Evolutionary conservation across 2,329 filamentous ascomycete species (phyloP).

Genomic region (Phaeomoniella chlamydospora): DNA sequence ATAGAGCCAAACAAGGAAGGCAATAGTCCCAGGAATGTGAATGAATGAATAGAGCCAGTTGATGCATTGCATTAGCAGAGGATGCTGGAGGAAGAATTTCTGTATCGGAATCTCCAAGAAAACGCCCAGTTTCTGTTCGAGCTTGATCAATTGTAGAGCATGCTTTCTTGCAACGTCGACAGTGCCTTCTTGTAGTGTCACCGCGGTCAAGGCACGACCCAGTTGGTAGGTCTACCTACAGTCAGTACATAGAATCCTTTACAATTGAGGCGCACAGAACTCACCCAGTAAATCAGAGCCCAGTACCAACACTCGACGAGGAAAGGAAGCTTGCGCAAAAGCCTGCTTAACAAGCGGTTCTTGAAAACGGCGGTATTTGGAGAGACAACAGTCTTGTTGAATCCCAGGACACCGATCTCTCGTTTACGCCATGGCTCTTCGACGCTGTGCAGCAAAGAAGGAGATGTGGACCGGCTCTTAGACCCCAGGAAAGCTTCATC

Average conservation of each 20-base stretch:
- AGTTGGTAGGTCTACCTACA: conserved; percentile 53
- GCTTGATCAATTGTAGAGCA: conserved; percentile 50
- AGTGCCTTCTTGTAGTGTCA: conserved; percentile 53
- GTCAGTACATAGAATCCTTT: conserved; percentile 1
- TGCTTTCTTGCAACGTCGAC: conserved; percentile 55
- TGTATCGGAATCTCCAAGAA: conserved; percentile 54
- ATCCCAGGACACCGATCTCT: conserved; percentile 29
- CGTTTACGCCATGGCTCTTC: conserved; percentile 37
- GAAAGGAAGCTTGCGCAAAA: conserved; percentile 56
- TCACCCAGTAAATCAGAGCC: conserved; percentile 63
- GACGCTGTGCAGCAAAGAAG: conserved; percentile 23
- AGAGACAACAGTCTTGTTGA: conserved; percentile 34
- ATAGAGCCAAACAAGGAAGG: conserved; percentile 53
- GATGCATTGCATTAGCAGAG: conserved; percentile 49
- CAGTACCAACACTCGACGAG: conserved; percentile 65
- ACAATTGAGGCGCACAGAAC: conserved; percentile 11
- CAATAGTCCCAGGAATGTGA: conserved; percentile 62
- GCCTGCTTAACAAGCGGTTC: conserved; percentile 44
- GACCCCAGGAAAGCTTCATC: conserved; percentile 18
- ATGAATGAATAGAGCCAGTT: conserved; percentile 65
- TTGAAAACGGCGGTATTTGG: conserved; percentile 49
- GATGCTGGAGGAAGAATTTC: conserved; percentile 37
- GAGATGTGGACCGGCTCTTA: conserved; percentile 16
- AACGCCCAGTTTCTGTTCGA: conserved; percentile 50
- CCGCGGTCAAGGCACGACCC: conserved; percentile 55